A percentile compares a stretch with the other conserved stretches of the same genome.
Conservation (phyloP, 2,329 filamentous ascomycete species). For the Aureobasidium sp. region DNA sequence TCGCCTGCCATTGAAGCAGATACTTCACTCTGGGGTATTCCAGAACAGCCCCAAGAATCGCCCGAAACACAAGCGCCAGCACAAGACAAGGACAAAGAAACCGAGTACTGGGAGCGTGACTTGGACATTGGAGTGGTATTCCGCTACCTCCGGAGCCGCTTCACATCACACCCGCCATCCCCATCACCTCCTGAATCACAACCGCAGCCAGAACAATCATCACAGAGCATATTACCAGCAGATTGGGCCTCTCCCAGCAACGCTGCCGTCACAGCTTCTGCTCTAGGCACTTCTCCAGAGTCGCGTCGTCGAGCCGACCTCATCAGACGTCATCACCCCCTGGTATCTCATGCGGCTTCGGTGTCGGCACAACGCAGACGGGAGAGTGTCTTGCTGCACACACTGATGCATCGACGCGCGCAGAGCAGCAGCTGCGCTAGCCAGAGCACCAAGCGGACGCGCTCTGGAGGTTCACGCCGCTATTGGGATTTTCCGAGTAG, state of each 20-base stretch:
- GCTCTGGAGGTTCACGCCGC: conserved; percentile 64
- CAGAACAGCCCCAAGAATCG: conserved; percentile 45
- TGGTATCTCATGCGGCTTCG: conserved; percentile 54
- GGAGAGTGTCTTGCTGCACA: conserved; percentile 27
- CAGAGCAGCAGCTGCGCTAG: conserved; percentile 65
- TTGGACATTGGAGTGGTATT: conserved; percentile 89
- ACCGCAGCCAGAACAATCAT: conserved; percentile 18
- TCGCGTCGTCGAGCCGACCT: conserved; percentile 68
- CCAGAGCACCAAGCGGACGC: conserved; percentile 68
- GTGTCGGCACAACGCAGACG: conserved; percentile 20
- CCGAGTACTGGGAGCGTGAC: conserved; percentile 87
- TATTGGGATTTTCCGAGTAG: conserved; percentile 84
- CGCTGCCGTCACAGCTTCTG: conserved; percentile 23
- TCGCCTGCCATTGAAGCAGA: conserved; percentile 32
- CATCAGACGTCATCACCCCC: conserved; percentile 80
- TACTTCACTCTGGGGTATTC: conserved; percentile 57
- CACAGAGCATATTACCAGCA: conserved; percentile 21
- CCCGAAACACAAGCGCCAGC: conserved; percentile 20
- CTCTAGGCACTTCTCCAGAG: conserved; percentile 43
- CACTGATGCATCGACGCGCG: conserved; percentile 23
- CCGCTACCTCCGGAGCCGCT: conserved; percentile 70
- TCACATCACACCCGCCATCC: conserved; percentile 43
- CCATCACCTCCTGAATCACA: conserved; percentile 14
- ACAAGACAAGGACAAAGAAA: conserved; percentile 35
- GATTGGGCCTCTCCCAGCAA: conserved; percentile 25